A percentile compares a stretch with the other conserved stretches of the same genome.
phyloP scores from a whole-genome alignment of 345 rosid species.

The Eucalyptus viminalis region DNA sequence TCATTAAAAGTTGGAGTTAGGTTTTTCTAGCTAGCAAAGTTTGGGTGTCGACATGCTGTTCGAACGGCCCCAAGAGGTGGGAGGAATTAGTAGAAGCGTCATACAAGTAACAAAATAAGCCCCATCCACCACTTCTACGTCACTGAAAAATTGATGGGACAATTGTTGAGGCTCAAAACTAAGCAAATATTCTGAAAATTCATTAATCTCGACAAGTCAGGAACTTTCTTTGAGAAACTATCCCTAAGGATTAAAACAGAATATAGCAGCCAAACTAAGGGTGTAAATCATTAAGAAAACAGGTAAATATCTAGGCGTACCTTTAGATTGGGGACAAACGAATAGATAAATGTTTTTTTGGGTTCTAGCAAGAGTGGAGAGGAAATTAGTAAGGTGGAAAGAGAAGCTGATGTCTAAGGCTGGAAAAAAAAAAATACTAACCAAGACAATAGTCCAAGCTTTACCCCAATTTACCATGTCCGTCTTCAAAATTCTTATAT shows the following conservation, averaged over 20 bases:
- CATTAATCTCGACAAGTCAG: too few species aligned
- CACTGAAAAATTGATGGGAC: neutral
- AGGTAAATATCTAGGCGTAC: too few species aligned
- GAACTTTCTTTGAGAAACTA: too few species aligned
- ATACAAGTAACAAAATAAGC: neutral
- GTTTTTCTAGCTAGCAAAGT: neutral
- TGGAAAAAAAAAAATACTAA: too few species aligned
- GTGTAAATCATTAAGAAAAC: rapidly evolving
- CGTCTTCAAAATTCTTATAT: rapidly evolving
- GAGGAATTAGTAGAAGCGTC: neutral
- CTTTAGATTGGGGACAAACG: rapidly evolving
- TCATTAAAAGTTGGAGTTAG: neutral
- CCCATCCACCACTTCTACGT: neutral
- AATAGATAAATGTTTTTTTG: too few species aligned
- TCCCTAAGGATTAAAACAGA: too few species aligned
- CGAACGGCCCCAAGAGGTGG: neutral
- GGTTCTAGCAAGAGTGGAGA: rapidly evolving
- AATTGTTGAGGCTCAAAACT: too few species aligned
- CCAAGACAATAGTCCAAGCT: too few species aligned
- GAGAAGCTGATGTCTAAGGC: rapidly evolving
- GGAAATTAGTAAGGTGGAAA: too few species aligned
- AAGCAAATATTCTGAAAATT: too few species aligned
- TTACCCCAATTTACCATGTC: rapidly evolving
- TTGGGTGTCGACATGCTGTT: neutral
- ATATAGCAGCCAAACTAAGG: too few species aligned